Evolutionary conservation across 1,284 basidiomycete species (phyloP), one percentile per base, ranked within the genome.

Genomic region (Pyrrhoderma lamaoense): DNA sequence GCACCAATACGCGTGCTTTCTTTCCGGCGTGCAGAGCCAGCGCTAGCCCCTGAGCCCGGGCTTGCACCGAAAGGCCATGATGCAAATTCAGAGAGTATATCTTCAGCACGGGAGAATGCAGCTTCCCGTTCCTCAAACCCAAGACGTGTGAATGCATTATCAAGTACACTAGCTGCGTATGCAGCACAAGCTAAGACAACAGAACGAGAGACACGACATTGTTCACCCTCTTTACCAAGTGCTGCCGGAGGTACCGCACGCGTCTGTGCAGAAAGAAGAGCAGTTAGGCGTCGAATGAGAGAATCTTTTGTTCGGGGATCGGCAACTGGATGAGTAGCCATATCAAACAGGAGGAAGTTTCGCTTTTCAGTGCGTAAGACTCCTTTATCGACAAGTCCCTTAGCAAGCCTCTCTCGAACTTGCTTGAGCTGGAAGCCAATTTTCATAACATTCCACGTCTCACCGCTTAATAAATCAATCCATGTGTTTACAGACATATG

Each of bases 391-490:
- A 95, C 93, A 38, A 97, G 80, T 1, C 93, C 93, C 67, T 97
- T 97, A n/a, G 92, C 92, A 43, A 97, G 82, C 19, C 93, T 86
- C 69, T 97, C 93, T 50, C 93, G 85, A 42, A 97, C 93, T 69
- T 96, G 93, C 69, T 97, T 97, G 47, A 97, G 81, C 67, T 97
- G 93, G 70, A 93, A 97, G 23, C 93, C 93, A 52, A 96, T 96
- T 71, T 96, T 96, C 85, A 96, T 92, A 4, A 96, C 91, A 65
- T 97, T 96, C 93, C 93, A 97, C 48, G 93, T 97, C 72, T 97
- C 93, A 57, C 93, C 93, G 59, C 86, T 90, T 64, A 97, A 75
- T 31, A 97, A 73, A 65, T 97, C 93, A 45, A 97, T 85, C 93
- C 93, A 97, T 34, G 79, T 86, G 45, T 89, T 93, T 22, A 93